A percentile compares a stretch with the other conserved stretches of the same genome.
Evolutionary conservation across 2,329 filamentous ascomycete species (phyloP).

Genomic region (Orbilia quercus): DNA sequence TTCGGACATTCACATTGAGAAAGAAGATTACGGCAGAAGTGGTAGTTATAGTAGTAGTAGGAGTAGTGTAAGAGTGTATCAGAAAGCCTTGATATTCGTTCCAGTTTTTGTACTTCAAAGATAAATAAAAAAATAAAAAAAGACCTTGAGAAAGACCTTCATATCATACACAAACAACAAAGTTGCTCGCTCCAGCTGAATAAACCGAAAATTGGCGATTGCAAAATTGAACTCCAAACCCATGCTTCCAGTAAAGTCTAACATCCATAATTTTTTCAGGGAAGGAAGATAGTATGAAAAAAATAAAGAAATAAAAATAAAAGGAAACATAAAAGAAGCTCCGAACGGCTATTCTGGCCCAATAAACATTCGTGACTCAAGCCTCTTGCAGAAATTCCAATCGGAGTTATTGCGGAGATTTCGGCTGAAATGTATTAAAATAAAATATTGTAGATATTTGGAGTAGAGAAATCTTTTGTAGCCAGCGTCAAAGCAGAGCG

Average conservation of each 20-base stretch:
- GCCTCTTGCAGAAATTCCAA: not conserved
- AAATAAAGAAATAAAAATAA: not conserved
- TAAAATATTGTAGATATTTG: slow-evolving; percentile 35
- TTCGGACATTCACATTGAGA: too few relatives aligned
- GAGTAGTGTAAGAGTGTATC: not conserved
- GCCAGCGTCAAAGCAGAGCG: slow-evolving; percentile 22
- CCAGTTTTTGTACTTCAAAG: slow-evolving; percentile 19
- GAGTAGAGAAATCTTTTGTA: slow-evolving; percentile 42
- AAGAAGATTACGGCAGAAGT: too few relatives aligned
- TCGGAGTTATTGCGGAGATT: slow-evolving; percentile 14
- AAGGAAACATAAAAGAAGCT: slow-evolving; percentile 9
- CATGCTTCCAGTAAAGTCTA: slow-evolving; percentile 51
- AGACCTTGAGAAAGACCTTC: slow-evolving; percentile 24
- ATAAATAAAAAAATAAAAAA: slow-evolving; percentile 2
- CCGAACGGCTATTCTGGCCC: slow-evolving; percentile 13
- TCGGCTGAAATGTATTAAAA: slow-evolving; percentile 4
- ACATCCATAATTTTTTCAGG: slow-evolving; percentile 35
- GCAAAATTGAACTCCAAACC: slow-evolving; percentile 54
- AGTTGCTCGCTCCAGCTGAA: slow-evolving; percentile 46
- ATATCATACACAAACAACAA: slow-evolving; percentile 53
- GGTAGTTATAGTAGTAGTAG: slow-evolving; percentile 1
- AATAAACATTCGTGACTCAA: not conserved
- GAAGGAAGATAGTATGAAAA: slow-evolving; percentile 5
- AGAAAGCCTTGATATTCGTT: slow-evolving; percentile 11
- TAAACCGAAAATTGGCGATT: slow-evolving; percentile 45